Evolutionary conservation across 352 stramenopile genomes (phyloP), one percentile per base, ranked within the genome.

Genomic region (Lagenidium giganteum): DNA sequence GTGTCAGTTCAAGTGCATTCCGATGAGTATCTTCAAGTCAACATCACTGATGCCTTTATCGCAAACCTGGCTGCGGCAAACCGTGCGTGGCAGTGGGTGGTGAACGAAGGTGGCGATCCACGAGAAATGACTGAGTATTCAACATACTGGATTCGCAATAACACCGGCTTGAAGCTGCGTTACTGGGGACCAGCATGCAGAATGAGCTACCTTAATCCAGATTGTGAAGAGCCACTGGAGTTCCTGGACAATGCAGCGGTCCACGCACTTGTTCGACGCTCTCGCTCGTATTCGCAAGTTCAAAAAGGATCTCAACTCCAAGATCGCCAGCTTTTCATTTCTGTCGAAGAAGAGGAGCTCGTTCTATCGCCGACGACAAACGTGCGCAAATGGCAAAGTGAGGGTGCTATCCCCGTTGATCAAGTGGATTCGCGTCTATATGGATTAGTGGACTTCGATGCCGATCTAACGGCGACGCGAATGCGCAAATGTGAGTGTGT

Each of bases 141-240:
- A 23, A 85, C 79, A 12, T 91, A 91, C 42, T 90, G 77, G 72
- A 91, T 93, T 32, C 74, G 82, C 42, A 95, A 95, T 48, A 74
- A 90, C 21, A 95, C 78, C 3, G 83, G 83, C 22, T 58, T 95
- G 24, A 59, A 57, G n/a, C 52, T 95, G 44, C 62, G 71, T 14
- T 93, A 93, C 37, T 88, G 76, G 78, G 64, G 76, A 16, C 44
- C 55, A 25, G 71, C 72, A 7, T 85, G 76, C 43, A 68, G 66
- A 11, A 56, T 80, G 11, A 70, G 77, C 31, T 65, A 51, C 20
- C 61, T 93, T 14, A 44, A 46, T 5, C 57, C 73, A 41, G 80
- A 74, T 13, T 41, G 54, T 27, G 80, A 89, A 59, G 69, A 90
- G 44, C 71, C 80, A 12, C 58, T 93, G 38, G 52, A 74, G 3